A percentile compares a stretch with the other conserved stretches of the same genome.
These are phyloP conservation scores for Lasiosphaeriaceae sp. DNA, from an alignment of 495 filamentous ascomycete species.

Conservation along the genomic window DNA sequence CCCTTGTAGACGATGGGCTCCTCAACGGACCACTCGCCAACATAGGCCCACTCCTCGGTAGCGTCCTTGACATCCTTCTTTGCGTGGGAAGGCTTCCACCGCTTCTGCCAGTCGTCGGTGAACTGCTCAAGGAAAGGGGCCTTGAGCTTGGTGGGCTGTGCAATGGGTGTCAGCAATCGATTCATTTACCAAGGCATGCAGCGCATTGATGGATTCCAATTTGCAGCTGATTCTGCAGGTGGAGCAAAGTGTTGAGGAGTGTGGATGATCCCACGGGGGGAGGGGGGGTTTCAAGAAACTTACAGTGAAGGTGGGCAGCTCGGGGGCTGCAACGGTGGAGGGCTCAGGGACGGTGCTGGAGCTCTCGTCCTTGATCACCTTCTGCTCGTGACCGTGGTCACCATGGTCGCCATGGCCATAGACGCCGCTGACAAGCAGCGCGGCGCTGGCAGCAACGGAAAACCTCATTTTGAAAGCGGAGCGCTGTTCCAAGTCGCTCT, in stretches of 20 bases:
- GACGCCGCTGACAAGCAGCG: slow-evolving; percentile 63
- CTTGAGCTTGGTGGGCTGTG: slow-evolving; percentile 78
- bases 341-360: slow-evolving; percentile 43
- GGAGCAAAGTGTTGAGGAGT: slow-evolving; percentile 12
- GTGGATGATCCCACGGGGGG: background rate
- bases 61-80: slow-evolving; percentile 83
- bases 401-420: slow-evolving; percentile 41
- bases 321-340: slow-evolving; percentile 51
- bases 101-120: slow-evolving; percentile 84
- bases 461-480: slow-evolving; percentile 59
- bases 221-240: too few relatives aligned
- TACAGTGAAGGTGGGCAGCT: slow-evolving; percentile 87
- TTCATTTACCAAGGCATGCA: background rate
- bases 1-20: slow-evolving; percentile 90
- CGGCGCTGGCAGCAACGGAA: slow-evolving; percentile 65
- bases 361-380: slow-evolving; percentile 45
- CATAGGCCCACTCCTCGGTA: slow-evolving; percentile 96
- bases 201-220: background rate
- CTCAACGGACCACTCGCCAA: slow-evolving; percentile 95
- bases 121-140: slow-evolving; percentile 98
- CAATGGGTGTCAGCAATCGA: slow-evolving; percentile 25
- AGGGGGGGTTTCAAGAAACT: slow-evolving; percentile 31
- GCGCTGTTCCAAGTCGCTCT: slow-evolving; percentile 16
- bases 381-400: slow-evolving; percentile 55
- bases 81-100: slow-evolving; percentile 92